Base-by-base conservation (phyloP, 2,329 filamentous ascomycete species). In the Pseudohalonectria lignicola region DNA sequence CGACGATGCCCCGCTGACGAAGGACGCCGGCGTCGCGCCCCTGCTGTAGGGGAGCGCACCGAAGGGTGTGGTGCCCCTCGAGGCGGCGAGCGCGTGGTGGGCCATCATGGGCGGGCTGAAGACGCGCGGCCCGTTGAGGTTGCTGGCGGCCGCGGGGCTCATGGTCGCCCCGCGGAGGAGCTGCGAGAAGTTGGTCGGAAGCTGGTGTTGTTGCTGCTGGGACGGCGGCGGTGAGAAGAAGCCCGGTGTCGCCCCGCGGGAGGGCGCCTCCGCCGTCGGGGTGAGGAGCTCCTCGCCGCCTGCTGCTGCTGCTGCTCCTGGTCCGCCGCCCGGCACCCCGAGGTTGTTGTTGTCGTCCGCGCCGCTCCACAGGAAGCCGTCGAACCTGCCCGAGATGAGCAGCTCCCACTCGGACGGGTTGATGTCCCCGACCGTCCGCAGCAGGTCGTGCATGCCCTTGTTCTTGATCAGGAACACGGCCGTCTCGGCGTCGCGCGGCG, bases 371-470 rank as follows among this genome's bases (percentile, higher is more conserved):
- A 95, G 69, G 61, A 96, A 96, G 4, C 90, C 90, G 53, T 95
- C 88, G 50, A 96, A 96, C 20, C 90, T 82, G 20, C 90, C 90
- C 0, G 90, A 95, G 4, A 82, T 86, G 11, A 96, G 69, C 39
- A 96, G 94, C 45, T 95, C 90, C 90, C 90, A 96, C 59, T 96
- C 90, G n/a, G 85, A 83, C 34, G 79, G 75, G 53, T 82, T 92
- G 49, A 96, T 92, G 37, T 88, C 86, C 26, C 84, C 80, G 36
- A 95, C 71, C 0, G 90, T 94, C 30, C 86, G 79, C 3, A 96
- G 75, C 23, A 94, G 77, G 51, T 92, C 82, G 56, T 96, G 90
- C 35, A 92, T 76, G 11, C 75, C 68, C 0, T 80, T 79, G 55
- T 95, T 82, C 55, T 82, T 86, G 45, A 95, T 73, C 34, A 96